Evolutionary conservation across 2,329 filamentous ascomycete genomes (phyloP), one percentile per base, ranked within the genome.

Genomic region (Colletotrichum sp.): DNA sequence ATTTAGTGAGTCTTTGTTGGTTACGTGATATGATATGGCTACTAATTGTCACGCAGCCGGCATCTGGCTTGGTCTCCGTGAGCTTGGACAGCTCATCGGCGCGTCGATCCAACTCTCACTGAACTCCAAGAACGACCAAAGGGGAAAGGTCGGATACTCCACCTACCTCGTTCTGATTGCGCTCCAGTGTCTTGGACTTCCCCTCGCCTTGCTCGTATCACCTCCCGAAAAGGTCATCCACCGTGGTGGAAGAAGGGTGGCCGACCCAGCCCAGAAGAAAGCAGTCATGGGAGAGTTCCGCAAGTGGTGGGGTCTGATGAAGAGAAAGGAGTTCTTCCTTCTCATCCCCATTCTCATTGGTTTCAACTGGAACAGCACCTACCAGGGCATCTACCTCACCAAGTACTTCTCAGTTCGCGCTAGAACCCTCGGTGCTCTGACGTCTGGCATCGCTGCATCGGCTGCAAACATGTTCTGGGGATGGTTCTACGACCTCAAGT

Each of bases 21-120:
- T 24, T n/a, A 6, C 0, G 1, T 27, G 4, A 18, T 8, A 5
- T 63, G 8, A 18, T 27, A 9, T 3, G 0, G 0, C 16, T 38
- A 2, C 61, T 71, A n/a, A 47, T 6, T 12, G n/a, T 12, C 33
- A 15, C 0, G 43, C 31, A 82, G 83, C 86, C 55, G 87, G 86
- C 3, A 89, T 89, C 43, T 90, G 87, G 88, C 85, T 90, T 6
- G 86, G 87, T 8, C 84, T 89, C 9, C 84, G 87, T 8, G 87
- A 89, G 71, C 83, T 89, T 9, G 88, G 88, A 1, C 87, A 88
- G 69, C 83, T 90, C 27, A 86, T 90, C 68, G 87, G 87, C 3
- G 83, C 86, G 4, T 85, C 87, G 0, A 88, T 89, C 34, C 86
- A 88, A 31, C 83, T 89, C 0, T 87, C 84, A 0, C 82, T 89